Base-by-base conservation (phyloP, 1,139 yeast genomes). In the Schwanniomyces etchellsii region DNA sequence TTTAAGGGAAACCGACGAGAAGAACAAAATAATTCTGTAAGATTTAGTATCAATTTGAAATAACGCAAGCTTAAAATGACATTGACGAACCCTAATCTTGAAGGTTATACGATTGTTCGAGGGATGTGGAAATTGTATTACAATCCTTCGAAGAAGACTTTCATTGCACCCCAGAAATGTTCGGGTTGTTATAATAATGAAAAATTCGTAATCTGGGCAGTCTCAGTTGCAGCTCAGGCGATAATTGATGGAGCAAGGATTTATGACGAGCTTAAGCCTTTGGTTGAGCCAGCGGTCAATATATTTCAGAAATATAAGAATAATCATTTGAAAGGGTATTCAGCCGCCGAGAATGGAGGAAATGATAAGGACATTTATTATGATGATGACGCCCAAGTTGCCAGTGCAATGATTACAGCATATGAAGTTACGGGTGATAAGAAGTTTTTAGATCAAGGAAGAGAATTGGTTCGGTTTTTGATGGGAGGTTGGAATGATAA, bases 341-440 rank as follows among this genome's bases (percentile, higher is more conserved):
- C 78, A 27, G 83, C 82, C 2, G 77, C 80, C 3, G 77, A 72
- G 45, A 64, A 73, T 48, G 58, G 57, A 33, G 70, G 73, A 22
- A 72, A 70, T 29, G 81, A 78, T 50, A 60, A 60, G 28, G 88
- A 81, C 48, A 74, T 81, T 29, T 79, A 80, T 50, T 80, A 77
- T 42, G 89, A 81, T 49, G 89, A 81, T 46, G 82, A 80, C 47
- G 89, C 88, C 4, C 89, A 81, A 48, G 78, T 79, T 11, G 81
- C 83, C 13, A 67, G 80, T 43, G 81, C 81, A 7, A 64, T 78
- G 45, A 58, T 81, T 35, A 69, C 80, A 2, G 84, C 85, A 1
- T 81, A 75, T 46, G 86, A 80, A 44, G 85, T 77, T 15, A 78
- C 86, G 1, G 73, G 74, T 1, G 69, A 78, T 39, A 59, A 58